Evolutionary conservation across 2,329 filamentous ascomycete genomes (phyloP), one percentile per base, ranked within the genome.

Genomic region (Aspergillus persii): DNA sequence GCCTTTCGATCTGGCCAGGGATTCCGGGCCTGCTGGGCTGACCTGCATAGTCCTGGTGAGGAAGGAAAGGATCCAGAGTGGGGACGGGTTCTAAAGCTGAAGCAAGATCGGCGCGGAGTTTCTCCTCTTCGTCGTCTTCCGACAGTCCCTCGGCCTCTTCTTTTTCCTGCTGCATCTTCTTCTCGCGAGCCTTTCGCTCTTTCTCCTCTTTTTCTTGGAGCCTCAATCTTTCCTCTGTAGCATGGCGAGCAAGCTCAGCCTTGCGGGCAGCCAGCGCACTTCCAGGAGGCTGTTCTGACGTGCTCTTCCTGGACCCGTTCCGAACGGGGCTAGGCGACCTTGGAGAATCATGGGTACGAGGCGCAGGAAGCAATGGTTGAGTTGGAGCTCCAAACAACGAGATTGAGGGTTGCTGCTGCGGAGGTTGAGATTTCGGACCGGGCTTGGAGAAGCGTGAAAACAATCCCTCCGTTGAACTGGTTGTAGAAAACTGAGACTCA

Each of bases 241-340:
- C 73, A 33, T 72, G 64, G 47, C 77, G 71, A 4, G 68, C 67
- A 26, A 77, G 63, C 5, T 74, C 70, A 57, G 70, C 72, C 61
- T 79, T 79, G 44, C 77, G 74, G 39, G 74, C 72, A 56, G 73
- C 71, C 30, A 80, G 66, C 31, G 76, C 70, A 56, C 74, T 74
- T 56, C 75, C 72, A 15, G 74, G 74, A 26, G 67, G 67, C 26
- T 71, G 68, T 68, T 74, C 68, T 33, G 77, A 62, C 2, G 66
- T 61, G 27, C 68, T 70, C 54, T 68, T 69, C 39, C 69, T 63
- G 29, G 63, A 59, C 9, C 64, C 63, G 15, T 68, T 60, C 26
- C 79, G 76, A n/a, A 79, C 71, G 8, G 80, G 79, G 57, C 79
- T 81, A 4, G 79, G 79, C 8, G 79, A 81, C 29, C 79, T 71